Base-by-base conservation (phyloP, 2,329 filamentous ascomycete species). In the Fusarium pseudograminearum region DNA sequence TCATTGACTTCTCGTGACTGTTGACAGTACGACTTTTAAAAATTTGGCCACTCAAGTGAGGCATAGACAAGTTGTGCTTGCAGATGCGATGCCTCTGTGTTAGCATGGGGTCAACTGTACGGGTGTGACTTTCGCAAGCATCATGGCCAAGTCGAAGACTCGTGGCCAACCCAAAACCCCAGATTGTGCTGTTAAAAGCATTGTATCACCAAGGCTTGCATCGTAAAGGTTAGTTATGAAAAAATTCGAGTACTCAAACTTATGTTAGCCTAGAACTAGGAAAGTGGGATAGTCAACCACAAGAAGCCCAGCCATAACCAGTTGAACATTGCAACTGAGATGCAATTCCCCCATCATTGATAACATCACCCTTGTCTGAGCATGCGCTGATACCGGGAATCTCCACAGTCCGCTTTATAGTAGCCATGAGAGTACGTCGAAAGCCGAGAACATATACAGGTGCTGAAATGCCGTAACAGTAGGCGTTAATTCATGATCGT, bases 401-500 rank as follows among this genome's bases (percentile, higher is more conserved):
- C 20, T 24, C 22, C 12, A 31, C 18, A 30, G 14, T n/a, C 22
- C 15, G 6, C 18, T 18, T 36, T 11, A 34, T 20, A 31, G 7
- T 20, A 31, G 5, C 24, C 22, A 16, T 14, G 20, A 20, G n/a
- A 45, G 15, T 2, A 26, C 10, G 34, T 10, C 22, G n/a, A 18
- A 22, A 41, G 7, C 22, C 20, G 34, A n/a, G 14, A 24, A 20
- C 28, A 59, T 30, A 38, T 24, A 55, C 20, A 47, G 20, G 50
- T 38, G 15, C 11, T 38, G 41, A 33, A 30, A 47, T 58, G 26
- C 31, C 56, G 51, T 67, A 70, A 70, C 57, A 57, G 46, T 65
- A 71, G 64, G 59, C 67, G 64, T 73, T 68, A 71, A 67, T 67
- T 73, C 72, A 70, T 73, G 57, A 73, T 73, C 61, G 51, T 73